Evolutionary conservation across 2,329 filamentous ascomycete species (phyloP).

Genomic region (Neoascochyta sp.): DNA sequence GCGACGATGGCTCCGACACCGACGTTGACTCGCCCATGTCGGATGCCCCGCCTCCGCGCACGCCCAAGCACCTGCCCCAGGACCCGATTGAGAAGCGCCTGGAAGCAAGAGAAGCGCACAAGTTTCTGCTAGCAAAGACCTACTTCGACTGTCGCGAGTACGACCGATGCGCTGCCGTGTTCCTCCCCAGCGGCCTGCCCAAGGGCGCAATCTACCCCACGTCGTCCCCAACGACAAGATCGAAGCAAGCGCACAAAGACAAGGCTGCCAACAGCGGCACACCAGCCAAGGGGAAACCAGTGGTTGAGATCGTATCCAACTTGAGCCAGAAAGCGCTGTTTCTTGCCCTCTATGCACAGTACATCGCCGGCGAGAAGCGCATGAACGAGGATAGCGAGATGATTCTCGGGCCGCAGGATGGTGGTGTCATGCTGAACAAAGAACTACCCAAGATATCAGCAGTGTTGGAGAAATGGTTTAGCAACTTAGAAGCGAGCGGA

Average conservation of each 20-base stretch:
- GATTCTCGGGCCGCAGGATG: constrained; percentile 89
- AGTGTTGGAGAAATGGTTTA: constrained; percentile 77
- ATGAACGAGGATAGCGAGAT: constrained; percentile 97
- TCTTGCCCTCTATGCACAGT: constrained; percentile 85
- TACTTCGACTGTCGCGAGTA: constrained; percentile 95
- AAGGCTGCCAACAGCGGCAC: constrained; percentile 52
- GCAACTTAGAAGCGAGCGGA: constrained; percentile 55
- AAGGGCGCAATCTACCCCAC: constrained; percentile 58
- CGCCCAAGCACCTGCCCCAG: constrained; percentile 48
- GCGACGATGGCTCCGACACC: constrained; percentile 54
- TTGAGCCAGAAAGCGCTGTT: constrained; percentile 92
- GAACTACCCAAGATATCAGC: constrained; percentile 73
- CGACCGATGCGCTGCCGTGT: constrained; percentile 86
- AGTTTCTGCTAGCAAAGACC: constrained; percentile 85
- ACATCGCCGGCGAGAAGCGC: constrained; percentile 89
- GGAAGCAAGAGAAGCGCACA: constrained; percentile 74
- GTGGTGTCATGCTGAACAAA: constrained; percentile 78
- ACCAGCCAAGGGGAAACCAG: constrained; percentile 34
- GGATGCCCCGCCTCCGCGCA: constrained; percentile 45
- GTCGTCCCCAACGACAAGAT: constrained; percentile 30
- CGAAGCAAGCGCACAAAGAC: constrained; percentile 52
- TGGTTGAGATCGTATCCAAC: constrained; percentile 41
- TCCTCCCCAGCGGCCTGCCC: constrained; percentile 76
- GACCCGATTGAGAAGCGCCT: constrained; percentile 71
- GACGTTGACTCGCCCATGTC: constrained; percentile 59